Evolutionary conservation across 345 rosid genomes (phyloP), one percentile per base, ranked within the genome.

Genomic region (Gossypium ekmanianum): DNA sequence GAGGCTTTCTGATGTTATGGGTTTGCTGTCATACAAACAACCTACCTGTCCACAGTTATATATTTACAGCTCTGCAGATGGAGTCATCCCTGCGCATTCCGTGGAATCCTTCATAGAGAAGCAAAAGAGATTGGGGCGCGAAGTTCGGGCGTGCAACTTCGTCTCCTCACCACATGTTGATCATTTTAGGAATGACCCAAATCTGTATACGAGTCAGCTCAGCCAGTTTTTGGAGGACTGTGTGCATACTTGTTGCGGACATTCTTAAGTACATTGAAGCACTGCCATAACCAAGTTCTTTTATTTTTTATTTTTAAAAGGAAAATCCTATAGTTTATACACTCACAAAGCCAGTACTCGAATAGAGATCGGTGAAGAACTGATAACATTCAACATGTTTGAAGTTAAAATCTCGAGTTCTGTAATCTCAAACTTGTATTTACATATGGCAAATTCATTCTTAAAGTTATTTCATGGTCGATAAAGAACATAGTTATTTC

Each of bases 161-260:
- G 85, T 93, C 74, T 88, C 92, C 9, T 88, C 99, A 8, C 99
- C 99, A 11, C 99, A 95, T 51, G 99, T 95, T 0, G 99, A 95
- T 83, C 99, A 95, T 82, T 95, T 89, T 76, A 83, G 99, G 76
- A 93, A 87, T 81, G 96, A 93, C 80, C 99, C 98, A 2, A 82
- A 90, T 71, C 85, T 84, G 7, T 95, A 93, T 73, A 81, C 92
- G 0, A 74, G 83, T 55, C 90, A 95, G 86, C 98, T 95, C 44
- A 89, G 81, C 84, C 87, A 85, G 78, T 95, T 95, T 74, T 77
- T 95, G 82, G 91, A 91, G 52, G 92, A 91, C 74, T 87, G 68
- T 64, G 97, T 91, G 80, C 86, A 87, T 65, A 64, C 87, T 76
- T 77, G 84, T 64, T 78, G 88, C 88, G 86, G 82, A 76, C 68